Percentiles rank a stretch among this genome's conserved stretches.
phyloP scores from a whole-genome alignment of 2,329 filamentous ascomycete species.

The Phialocephala subalpina region DNA sequence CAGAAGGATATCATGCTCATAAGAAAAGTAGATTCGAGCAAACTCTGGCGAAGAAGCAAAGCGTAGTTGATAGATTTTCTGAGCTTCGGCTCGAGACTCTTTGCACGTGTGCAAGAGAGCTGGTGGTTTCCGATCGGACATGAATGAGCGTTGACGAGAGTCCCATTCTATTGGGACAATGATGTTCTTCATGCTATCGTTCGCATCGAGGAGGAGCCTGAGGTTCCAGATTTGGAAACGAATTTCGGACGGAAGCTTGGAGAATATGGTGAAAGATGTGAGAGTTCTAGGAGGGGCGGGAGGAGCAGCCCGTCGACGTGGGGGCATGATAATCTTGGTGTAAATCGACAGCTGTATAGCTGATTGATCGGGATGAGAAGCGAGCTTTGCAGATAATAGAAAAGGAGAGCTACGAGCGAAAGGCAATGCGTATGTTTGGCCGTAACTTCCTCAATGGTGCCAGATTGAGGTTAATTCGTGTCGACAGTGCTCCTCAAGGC shows the following conservation, averaged over 20 bases:
- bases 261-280: conserved; percentile 12
- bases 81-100: conserved; percentile 18
- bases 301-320: background rate
- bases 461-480: background rate
- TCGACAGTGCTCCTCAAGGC: background rate
- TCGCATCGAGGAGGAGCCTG: background rate
- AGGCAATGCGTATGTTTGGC: background rate
- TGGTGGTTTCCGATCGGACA: conserved; percentile 14
- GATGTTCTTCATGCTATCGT: background rate
- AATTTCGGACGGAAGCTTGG: conserved; percentile 17
- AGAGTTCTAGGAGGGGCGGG: background rate
- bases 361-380: background rate
- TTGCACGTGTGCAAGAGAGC: conserved; percentile 16
- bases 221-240: conserved; percentile 17
- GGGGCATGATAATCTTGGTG: conserved; percentile 8
- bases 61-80: conserved; percentile 18
- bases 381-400: background rate
- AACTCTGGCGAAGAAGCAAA: conserved; percentile 21
- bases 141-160: conserved; percentile 14
- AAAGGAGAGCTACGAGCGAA: background rate
- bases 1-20: conserved; percentile 13
- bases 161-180: conserved; percentile 17
- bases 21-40: conserved; percentile 18
- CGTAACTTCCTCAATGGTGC: background rate
- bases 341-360: background rate